Conservation (phyloP, 352 stramenopile species). For the Peronospora tabacina region DNA sequence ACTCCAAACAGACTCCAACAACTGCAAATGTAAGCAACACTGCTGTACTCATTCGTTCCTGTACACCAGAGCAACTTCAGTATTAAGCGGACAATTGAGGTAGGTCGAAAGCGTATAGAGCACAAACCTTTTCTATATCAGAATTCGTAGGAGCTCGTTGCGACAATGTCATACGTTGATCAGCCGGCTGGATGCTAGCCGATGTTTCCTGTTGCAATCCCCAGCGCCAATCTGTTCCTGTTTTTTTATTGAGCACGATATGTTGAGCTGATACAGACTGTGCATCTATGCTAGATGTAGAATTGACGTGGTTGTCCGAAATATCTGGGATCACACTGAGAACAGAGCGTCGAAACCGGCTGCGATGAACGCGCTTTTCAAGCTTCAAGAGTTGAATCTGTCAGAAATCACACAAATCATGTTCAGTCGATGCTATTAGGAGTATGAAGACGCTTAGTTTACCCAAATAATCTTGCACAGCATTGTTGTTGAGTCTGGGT, state of each 20-base stretch:
- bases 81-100: background rate
- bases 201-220: conserved; percentile 1
- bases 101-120: background rate
- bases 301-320: conserved; percentile 4
- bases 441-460: conserved; percentile 1
- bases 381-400: conserved; percentile 41
- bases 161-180: background rate
- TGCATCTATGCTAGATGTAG: conserved; percentile 1
- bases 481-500: conserved; percentile 22
- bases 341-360: conserved; percentile 31
- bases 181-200: background rate
- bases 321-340: conserved; percentile 20
- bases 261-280: background rate
- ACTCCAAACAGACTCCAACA: conserved; percentile 28
- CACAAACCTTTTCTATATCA: conserved; percentile 20
- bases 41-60: conserved; percentile 19
- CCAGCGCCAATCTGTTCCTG: conserved; percentile 25
- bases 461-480: conserved; percentile 49
- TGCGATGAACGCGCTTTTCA: conserved; percentile 53
- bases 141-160: background rate
- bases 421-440: background rate
- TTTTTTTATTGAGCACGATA: background rate
- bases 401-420: background rate
- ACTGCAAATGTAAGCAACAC: conserved; percentile 31
- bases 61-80: background rate